Base-by-base conservation (phyloP, 257 asterid genomes). In the Plantago ovata region DNA sequence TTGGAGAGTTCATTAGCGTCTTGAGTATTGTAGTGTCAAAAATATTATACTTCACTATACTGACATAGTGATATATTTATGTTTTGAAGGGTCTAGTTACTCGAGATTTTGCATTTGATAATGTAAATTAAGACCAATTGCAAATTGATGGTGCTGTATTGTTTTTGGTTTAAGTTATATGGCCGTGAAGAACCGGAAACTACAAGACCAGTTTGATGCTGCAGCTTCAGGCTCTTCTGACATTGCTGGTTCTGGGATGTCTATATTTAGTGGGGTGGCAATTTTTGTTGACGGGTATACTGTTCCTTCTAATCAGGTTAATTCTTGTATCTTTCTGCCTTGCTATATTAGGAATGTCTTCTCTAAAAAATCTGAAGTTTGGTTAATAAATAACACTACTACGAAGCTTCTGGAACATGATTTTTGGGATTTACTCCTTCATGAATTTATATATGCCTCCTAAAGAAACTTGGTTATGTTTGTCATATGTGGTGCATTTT, bases 271-370 rank as follows among this genome's bases (percentile, higher is more conserved):
- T 9, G 91, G 98, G 38, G 93, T 92, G 67, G 81, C 95, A 0
- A 88, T 92, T 59, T 92, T 92, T 76, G 95, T 92, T 38, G 98
- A 92, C 79, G 98, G 98, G 72, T 92, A 88, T 68, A 92, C 98
- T 10, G 76, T 85, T 66, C 98, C 98, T 39, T 84, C 98, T 23
- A 85, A 84, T 71, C 98, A 92, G 96, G 98, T 91, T 66, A 22
- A 44, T 23, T 68, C 13, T 49, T 59, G 50, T 46, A 55, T 38
- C 28, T 57, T 61, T 53, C 15, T 69, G 44, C 41, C 53, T n/a
- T n/a, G n/a, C n/a, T n/a, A n/a, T n/a, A n/a, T n/a, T 62, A 36
- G 45, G 21, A 13, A 11, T 18, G 21, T 43, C 45, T 41, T 54
- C 20, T 45, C 44, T 64, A 36, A 42, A 38, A 10, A 10, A 39